Base-by-base conservation (phyloP, 495 filamentous ascomycete genomes). In the Lasiosphaeris hirsuta region DNA sequence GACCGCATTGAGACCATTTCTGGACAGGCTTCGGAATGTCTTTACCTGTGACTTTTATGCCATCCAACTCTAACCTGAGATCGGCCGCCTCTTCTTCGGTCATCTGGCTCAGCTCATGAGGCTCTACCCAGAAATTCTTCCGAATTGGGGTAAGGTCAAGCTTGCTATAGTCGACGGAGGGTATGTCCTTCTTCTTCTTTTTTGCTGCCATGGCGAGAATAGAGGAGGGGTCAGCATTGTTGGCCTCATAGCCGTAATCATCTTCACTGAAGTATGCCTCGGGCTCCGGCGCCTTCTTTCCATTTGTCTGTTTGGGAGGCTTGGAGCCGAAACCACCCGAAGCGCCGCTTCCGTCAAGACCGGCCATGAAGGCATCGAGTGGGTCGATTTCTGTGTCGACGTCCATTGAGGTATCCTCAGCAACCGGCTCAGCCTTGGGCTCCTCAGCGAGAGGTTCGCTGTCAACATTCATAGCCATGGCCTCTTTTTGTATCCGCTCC, bases 121-220 rank as follows among this genome's bases (percentile, higher is more conserved):
- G 90, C 66, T 97, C 95, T 11, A 86, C 84, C 78, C 96, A 97
- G 73, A 99, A 97, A 68, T 87, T 86, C 76, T 93, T 96, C 44
- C 93, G 80, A 71, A 97, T 94, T 7, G 86, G 83, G 58, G 91
- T 86, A 63, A 97, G 87, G 36, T 90, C 83, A 51, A 92, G 70
- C 69, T 96, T 97, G 40, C 78, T 74, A 71, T 97, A 95, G 69
- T 97, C 84, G 38, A 96, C 81, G 0, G 77, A 78, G 7, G 93
- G 92, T 10, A 97, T 86, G 59, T 99, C 94, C 69, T 96, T 96
- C 78, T 96, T 97, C 80, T 96, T 98, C 68, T 89, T 90, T 67
- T 96, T 97, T 43, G 81, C 89, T 13, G 90, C 86, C 74, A 95
- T 87, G 38, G 90, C 88, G 19, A 96, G 81, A 62, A 96, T 89